These are phyloP conservation scores for Pulveroboletus sp. DNA, from an alignment of 768 basidiomycete species.

Conservation along the genomic window DNA sequence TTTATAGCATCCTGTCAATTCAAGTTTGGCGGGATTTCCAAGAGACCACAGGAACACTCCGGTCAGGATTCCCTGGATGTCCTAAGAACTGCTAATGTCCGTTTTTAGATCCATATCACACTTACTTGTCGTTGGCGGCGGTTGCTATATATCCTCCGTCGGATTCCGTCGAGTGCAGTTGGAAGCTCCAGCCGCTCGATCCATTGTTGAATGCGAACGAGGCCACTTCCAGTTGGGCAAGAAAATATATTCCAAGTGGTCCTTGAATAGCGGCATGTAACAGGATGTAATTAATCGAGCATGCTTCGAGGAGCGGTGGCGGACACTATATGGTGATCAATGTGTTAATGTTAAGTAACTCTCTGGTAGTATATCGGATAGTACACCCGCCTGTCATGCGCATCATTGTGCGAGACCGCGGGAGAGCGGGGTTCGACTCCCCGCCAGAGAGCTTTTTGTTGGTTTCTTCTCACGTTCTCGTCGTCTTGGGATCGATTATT, in stretches of 20 bases:
- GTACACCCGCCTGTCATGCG: conserved; percentile 47
- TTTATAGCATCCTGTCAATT: conserved; percentile 81
- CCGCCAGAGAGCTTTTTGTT: conserved; percentile 37
- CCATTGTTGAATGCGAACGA: conserved; percentile 65
- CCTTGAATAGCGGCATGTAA: not conserved
- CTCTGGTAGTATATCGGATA: conserved; percentile 50
- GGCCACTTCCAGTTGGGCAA: conserved; percentile 66
- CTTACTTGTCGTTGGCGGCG: conserved; percentile 84
- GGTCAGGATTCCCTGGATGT: conserved; percentile 41
- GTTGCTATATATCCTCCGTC: conserved; percentile 60
- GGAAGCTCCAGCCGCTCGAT: conserved; percentile 60
- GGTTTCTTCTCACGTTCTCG: not conserved
- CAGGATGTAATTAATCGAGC: not conserved
- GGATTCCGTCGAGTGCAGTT: conserved; percentile 34
- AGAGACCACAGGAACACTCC: conserved; percentile 73
- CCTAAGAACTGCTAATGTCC: conserved; percentile 6
- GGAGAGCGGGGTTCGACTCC: conserved; percentile 44
- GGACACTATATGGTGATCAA: not conserved
- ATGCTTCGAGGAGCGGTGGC: not conserved
- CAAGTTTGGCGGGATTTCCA: conserved; percentile 84
- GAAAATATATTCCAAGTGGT: conserved; percentile 45
- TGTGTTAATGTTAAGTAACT: not conserved
- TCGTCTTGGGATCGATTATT: no score
- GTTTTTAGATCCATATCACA: conserved; percentile 84
- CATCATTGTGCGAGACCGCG: conserved; percentile 22